Conservation (phyloP, 208 protist species). For the Trypanosoma avium region DNA sequence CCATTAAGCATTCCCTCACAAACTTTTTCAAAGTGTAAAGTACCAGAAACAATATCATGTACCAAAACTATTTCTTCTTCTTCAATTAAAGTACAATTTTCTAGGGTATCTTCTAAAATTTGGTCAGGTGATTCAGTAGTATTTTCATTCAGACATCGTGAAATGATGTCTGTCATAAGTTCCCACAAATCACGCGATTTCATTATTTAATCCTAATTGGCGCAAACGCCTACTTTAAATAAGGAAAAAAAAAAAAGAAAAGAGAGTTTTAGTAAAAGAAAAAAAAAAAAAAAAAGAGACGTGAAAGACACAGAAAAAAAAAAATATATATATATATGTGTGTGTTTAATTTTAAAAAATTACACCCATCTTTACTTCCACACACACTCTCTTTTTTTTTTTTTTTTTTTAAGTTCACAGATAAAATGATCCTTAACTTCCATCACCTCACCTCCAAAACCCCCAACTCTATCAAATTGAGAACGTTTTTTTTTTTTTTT, state of each 20-base stretch:
- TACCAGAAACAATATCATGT: conserved; percentile 46
- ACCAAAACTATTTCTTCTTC: conserved; percentile 40
- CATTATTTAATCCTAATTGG: conserved; percentile 24
- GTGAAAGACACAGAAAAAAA: neutral
- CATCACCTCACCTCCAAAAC: too few species aligned
- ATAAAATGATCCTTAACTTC: too few species aligned
- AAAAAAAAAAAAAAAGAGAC: neutral
- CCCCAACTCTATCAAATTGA: too few species aligned
- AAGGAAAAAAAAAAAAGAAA: conserved; percentile 1
- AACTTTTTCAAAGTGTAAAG: conserved; percentile 53
- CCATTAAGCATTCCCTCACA: conserved; percentile 74
- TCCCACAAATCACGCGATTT: conserved; percentile 56
- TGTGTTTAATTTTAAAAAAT: too few species aligned
- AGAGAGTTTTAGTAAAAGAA: conserved; percentile 17
- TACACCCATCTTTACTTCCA: too few species aligned
- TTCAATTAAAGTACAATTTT: conserved; percentile 14
- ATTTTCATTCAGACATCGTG: conserved; percentile 11
- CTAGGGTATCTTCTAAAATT: conserved; percentile 37
- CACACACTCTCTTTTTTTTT: too few species aligned
- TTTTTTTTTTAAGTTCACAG: too few species aligned
- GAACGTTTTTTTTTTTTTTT: too few species aligned
- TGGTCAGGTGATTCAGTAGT: conserved; percentile 35
- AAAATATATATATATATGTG: conserved; percentile 1
- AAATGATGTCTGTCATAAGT: conserved; percentile 39
- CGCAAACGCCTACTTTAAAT: neutral